Conservation (phyloP, 2,329 filamentous ascomycete species). For the Penicillium sp. region DNA sequence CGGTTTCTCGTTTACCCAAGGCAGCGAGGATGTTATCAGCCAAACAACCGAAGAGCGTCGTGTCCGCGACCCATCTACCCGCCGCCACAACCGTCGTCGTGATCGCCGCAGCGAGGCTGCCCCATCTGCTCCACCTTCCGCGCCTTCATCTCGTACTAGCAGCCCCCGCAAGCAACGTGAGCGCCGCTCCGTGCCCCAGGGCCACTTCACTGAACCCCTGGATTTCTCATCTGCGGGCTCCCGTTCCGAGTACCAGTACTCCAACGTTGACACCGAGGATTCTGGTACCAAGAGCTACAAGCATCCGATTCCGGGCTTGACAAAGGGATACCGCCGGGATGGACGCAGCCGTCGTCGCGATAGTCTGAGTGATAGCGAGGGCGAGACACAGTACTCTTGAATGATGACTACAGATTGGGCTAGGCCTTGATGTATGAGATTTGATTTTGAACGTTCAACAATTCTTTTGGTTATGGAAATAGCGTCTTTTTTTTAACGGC, state of each 20-base stretch:
- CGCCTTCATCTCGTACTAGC: constrained; percentile 35
- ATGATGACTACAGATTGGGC: not conserved
- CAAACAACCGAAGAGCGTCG: constrained; percentile 40
- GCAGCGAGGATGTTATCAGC: constrained; percentile 47
- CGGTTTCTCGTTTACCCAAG: constrained; percentile 52
- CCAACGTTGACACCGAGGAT: constrained; percentile 43
- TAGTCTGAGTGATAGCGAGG: constrained; percentile 56
- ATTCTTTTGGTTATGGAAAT: constrained; percentile 3
- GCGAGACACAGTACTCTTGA: constrained; percentile 35
- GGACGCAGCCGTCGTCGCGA: constrained; percentile 49
- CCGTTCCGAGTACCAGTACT: constrained; percentile 44
- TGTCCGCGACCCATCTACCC: constrained; percentile 30
- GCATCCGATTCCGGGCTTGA: constrained; percentile 57
- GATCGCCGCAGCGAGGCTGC: constrained; percentile 25
- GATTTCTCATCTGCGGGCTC: constrained; percentile 44
- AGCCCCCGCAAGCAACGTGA: constrained; percentile 39
- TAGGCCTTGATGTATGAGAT: not conserved
- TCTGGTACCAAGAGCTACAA: constrained; percentile 57
- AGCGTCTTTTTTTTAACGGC: constrained; percentile 1
- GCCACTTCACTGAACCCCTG: constrained; percentile 46
- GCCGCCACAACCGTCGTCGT: constrained; percentile 35
- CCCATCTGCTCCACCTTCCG: constrained; percentile 20
- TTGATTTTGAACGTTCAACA: constrained; percentile 2
- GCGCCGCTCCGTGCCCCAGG: constrained; percentile 33
- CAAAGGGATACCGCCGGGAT: constrained; percentile 44